Conservation (phyloP, 352 stramenopile species). For the Globisporangium irregulare region DNA sequence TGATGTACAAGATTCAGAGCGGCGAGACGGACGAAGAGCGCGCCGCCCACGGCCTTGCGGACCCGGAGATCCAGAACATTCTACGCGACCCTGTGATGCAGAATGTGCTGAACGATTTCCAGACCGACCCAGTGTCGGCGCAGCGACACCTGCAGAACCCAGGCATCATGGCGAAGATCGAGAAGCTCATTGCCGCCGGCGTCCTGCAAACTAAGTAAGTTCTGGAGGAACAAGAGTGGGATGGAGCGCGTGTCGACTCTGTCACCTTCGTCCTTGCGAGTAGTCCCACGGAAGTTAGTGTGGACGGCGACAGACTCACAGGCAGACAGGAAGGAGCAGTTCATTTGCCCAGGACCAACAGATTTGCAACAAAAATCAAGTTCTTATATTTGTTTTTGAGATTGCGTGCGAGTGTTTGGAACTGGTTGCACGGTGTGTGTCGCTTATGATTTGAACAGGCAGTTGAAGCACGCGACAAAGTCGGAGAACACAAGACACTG, state of each 20-base stretch:
- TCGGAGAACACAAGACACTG: conserved; percentile 25
- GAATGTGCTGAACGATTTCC: conserved; percentile 97
- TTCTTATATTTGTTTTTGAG: conserved; percentile 16
- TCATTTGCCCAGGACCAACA: not conserved
- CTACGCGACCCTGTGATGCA: conserved; percentile 97
- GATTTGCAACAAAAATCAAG: conserved; percentile 8
- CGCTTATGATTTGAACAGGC: conserved; percentile 27
- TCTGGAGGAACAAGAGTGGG: not conserved
- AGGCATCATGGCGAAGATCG: conserved; percentile 96
- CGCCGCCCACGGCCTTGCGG: conserved; percentile 96
- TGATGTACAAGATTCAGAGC: conserved; percentile 92
- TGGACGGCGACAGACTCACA: not conserved
- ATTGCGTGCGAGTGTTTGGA: not conserved
- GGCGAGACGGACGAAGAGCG: conserved; percentile 96
- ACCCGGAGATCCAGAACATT: conserved; percentile 99
- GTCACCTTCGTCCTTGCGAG: not conserved
- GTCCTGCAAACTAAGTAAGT: conserved; percentile 93
- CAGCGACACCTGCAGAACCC: conserved; percentile 94
- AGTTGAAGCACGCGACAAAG: conserved; percentile 30
- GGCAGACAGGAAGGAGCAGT: conserved; percentile 1
- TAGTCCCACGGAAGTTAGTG: not conserved
- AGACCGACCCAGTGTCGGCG: conserved; percentile 91
- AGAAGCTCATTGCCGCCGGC: conserved; percentile 98
- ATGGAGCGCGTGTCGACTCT: not conserved
- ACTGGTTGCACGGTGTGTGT: not conserved